Conservation (phyloP, 129 eudicot species). For the Chrysanthemum makinoi region DNA sequence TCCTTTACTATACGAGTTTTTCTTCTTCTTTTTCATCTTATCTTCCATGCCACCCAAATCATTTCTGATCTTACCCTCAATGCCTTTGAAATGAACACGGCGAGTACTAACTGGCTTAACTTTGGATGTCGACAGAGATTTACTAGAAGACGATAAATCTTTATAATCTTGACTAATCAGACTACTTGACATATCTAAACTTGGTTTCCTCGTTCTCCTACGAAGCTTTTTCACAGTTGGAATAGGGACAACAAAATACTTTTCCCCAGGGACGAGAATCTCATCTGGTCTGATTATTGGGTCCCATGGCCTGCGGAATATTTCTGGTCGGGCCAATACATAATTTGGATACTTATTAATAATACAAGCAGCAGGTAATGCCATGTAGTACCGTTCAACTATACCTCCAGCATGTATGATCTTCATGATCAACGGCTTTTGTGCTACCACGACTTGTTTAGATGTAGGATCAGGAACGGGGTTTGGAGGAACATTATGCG, state of each 20-base stretch:
- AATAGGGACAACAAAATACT: conserved; percentile 49
- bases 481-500: background rate
- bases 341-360: conserved; percentile 55
- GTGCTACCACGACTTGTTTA: background rate
- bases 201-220: conserved; percentile 33
- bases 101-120: conserved; percentile 22
- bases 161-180: conserved; percentile 12
- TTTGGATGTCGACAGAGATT: conserved; percentile 22
- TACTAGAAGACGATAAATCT: conserved; percentile 12
- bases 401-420: conserved; percentile 64
- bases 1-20: conserved; percentile 20
- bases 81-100: conserved; percentile 41
- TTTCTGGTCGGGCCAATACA: conserved; percentile 53
- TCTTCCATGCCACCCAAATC: conserved; percentile 8
- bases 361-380: conserved; percentile 57
- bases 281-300: conserved; percentile 51
- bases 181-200: conserved; percentile 9
- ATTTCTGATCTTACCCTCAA: conserved; percentile 26
- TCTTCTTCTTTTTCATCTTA: conserved; percentile 9
- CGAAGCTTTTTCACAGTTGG: conserved; percentile 53
- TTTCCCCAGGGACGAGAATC: conserved; percentile 69
- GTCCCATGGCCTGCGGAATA: conserved; percentile 71
- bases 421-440: conserved; percentile 44
- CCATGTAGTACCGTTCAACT: conserved; percentile 66
- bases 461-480: conserved; percentile 6